Base-by-base conservation (phyloP, 2,329 filamentous ascomycete species). In the Aspergillus uvarum region DNA sequence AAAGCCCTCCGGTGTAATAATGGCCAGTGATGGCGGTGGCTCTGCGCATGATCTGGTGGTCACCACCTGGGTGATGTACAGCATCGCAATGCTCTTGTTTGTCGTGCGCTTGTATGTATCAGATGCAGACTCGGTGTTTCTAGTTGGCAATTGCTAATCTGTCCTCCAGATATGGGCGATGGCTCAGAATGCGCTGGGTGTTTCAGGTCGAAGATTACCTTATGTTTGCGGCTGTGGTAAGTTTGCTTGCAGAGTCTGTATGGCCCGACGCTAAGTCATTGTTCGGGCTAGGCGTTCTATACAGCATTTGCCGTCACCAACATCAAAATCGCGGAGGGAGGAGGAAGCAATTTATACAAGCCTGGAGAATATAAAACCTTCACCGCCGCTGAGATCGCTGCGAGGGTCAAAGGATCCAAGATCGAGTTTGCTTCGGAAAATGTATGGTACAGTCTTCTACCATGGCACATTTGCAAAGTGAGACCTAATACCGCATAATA, bases 1-100 rank as follows among this genome's bases (percentile, higher is more conserved):
- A 16, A n/a, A 22, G 24, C 42, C 26, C n/a, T 35, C 31, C 31
- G 42, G 21, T 21, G n/a, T 14, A 22, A 55, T 19, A 7, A 55
- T 55, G 53, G 26, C 53, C 42, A 55, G 19, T 22, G 53, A 55
- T 26, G 53, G 53, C 24, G 53, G 53, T 22, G 53, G 53, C 24
- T 32, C 24, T 31, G 24, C 53, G 19, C 53, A 55, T 24, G 53
- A 55, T 19, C 6, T 55, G 44, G 42, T 55, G 42, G 53, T 55
- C n/a, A 44, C 29, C 24, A 55, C 53, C 53, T 55, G 53, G 53
- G 47, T 55, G n/a, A 55, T 55, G 53, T 55, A 55, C 53, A 55
- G 53, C 42, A 48, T 55, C 14, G 53, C 53, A 5, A 55, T 55
- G 24, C 26, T 55, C n/a, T 24, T 55, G 42, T 55, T 55, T 22